A percentile compares a stretch with the other conserved stretches of the same genome.
Evolutionary conservation across 2,329 filamentous ascomycete genomes (phyloP).

Genomic region (Cladosporium sp.): DNA sequence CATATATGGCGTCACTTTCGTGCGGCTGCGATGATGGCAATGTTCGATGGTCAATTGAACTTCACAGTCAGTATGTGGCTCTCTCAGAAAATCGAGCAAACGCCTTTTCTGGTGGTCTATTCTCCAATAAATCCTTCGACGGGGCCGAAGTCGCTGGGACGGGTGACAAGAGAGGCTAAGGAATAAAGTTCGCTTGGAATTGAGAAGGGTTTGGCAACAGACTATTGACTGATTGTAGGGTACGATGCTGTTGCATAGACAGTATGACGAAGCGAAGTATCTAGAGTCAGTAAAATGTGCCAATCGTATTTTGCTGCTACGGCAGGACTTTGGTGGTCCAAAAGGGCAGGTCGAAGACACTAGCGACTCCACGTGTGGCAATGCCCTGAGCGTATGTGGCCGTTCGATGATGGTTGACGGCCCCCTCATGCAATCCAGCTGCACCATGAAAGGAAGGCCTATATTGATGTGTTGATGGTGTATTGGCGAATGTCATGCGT

Average conservation of each 20-base stretch:
- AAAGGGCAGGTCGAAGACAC: neutral
- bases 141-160: constrained; percentile 8
- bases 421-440: too few species aligned
- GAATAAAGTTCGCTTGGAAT: constrained; percentile 5
- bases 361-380: neutral
- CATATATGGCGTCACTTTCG: neutral
- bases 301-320: neutral
- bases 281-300: constrained; percentile 1
- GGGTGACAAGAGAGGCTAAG: constrained; percentile 11
- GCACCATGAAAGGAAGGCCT: too few species aligned
- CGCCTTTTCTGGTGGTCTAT: neutral
- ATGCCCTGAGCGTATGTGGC: neutral
- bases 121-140: neutral
- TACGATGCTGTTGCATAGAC: neutral
- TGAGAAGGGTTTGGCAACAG: neutral
- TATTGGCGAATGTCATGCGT: too few species aligned
- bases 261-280: neutral
- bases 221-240: neutral
- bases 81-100: too few species aligned
- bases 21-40: neutral
- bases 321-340: neutral
- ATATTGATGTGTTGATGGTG: too few species aligned
- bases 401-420: neutral
- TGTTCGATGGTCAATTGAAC: neutral
- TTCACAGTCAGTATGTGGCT: too few species aligned